Evolutionary conservation across 768 basidiomycete genomes (phyloP).

Genomic region (Boletus patriciae): DNA sequence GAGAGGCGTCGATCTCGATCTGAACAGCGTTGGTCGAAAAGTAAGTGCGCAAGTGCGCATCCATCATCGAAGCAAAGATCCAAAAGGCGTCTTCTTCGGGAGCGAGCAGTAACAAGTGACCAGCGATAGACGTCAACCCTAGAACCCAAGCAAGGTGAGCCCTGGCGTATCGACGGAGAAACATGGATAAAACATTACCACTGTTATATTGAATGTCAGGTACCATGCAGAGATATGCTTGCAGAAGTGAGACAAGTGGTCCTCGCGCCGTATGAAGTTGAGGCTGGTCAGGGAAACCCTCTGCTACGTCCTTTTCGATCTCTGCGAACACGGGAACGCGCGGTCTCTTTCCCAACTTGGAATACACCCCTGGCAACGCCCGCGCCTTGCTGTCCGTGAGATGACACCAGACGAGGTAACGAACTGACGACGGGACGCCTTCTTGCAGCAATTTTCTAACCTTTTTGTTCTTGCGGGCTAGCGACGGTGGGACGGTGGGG

Average conservation of each 20-base stretch:
- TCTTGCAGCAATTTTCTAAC: constrained; percentile 70
- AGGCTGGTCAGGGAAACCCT: constrained; percentile 56
- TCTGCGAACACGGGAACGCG: constrained; percentile 47
- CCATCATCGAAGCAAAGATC: constrained; percentile 88
- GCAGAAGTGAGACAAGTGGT: constrained; percentile 56
- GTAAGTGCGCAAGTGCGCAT: constrained; percentile 75
- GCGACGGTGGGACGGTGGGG: constrained; percentile 53
- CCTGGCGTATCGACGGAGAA: not conserved
- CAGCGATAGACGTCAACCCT: constrained; percentile 72
- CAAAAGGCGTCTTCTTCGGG: constrained; percentile 91
- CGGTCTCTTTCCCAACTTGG: constrained; percentile 57
- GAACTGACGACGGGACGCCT: constrained; percentile 79
- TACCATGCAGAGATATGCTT: constrained; percentile 83
- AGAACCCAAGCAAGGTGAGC: not conserved
- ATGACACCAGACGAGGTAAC: constrained; percentile 83
- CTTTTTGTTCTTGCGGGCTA: constrained; percentile 78
- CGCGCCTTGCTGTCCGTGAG: constrained; percentile 75
- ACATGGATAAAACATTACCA: constrained; percentile 42
- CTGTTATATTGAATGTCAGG: constrained; percentile 71
- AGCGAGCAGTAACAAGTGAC: constrained; percentile 68
- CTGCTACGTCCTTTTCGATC: constrained; percentile 59
- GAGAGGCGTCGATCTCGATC: constrained; percentile 71
- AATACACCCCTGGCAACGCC: constrained; percentile 66
- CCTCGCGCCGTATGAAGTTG: constrained; percentile 58
- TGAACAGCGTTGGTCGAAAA: constrained; percentile 62